Base-by-base conservation (phyloP, 2,329 filamentous ascomycete species). In the Calonectria pseudoturangicola region DNA sequence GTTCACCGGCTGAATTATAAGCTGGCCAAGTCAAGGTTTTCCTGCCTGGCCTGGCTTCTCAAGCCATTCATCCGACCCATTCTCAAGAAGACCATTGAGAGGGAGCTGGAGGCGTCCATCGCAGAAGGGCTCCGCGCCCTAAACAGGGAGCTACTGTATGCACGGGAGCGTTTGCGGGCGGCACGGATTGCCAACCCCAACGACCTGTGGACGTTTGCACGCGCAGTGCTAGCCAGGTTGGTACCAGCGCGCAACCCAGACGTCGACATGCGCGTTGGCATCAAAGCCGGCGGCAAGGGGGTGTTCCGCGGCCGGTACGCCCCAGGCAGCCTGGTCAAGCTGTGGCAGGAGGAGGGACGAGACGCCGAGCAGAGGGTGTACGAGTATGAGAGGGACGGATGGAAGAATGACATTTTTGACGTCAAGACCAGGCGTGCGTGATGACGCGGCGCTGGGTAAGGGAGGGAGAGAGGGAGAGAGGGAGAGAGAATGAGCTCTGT, bases 1-100 rank as follows among this genome's bases (percentile, higher is more conserved):
- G 94, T 98, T 73, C 95, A 98, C 86, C 95, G 96, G 81, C 91
- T 98, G 16, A 91, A 94, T 81, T 98, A 97, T 86, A 91, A 87
- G 0, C 86, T 98, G 36, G 89, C 91, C 47, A 91, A 93, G 82
- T 95, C 92, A 83, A 95, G 92, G 81, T 93, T 97, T 83, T 90
- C 91, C 33, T 94, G 93, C 83, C 83, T 98, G 0, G 91, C 93
- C 16, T 98, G 95, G 94, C 82, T 98, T 4, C 87, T 97, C 79
- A 97, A 96, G 83, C 96, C 96, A 0, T 84, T 98, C 16, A 87
- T 98, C 4, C 92, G 94, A 36, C 95, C 95, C 1, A 88, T 98
- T 73, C 86, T 98, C 39, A 92, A 94, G 60, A 93, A 93, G 73
- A 91, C 93, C 1, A 88, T 98, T 72, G 95, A 98, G 84, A 89